Conservation (phyloP, 257 asterid species). For the Solanum medicagineum region DNA sequence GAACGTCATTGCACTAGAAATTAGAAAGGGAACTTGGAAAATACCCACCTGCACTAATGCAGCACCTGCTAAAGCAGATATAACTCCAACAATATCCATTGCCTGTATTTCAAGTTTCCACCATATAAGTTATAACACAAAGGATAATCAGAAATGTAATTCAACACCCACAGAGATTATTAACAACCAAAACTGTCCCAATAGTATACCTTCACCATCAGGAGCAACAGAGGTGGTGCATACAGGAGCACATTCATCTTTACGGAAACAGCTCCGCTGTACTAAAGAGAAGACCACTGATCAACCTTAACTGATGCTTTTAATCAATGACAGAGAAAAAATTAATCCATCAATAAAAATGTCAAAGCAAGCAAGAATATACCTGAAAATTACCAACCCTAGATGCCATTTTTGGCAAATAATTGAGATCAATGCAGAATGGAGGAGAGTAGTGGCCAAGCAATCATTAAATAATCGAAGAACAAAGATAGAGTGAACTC, state of each 20-base stretch:
- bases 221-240: slow-evolving; percentile 71
- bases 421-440: slow-evolving; percentile 60
- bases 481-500: slow-evolving; percentile 86
- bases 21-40: not conserved
- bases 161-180: not conserved
- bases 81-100: slow-evolving; percentile 75
- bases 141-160: not conserved
- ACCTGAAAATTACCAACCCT: slow-evolving; percentile 91
- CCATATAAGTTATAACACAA: not conserved
- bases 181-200: not conserved
- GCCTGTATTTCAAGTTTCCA: slow-evolving; percentile 44
- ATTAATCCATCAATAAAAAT: not conserved
- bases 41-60: slow-evolving; percentile 85
- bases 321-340: not conserved
- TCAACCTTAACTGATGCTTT: not conserved
- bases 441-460: slow-evolving; percentile 86
- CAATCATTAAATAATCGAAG: slow-evolving; percentile 97
- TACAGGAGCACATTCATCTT: slow-evolving; percentile 93
- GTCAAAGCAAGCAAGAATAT: slow-evolving; percentile 1
- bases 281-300: slow-evolving; percentile 35
- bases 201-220: slow-evolving; percentile 61
- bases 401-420: slow-evolving; percentile 86
- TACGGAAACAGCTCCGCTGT: slow-evolving; percentile 91
- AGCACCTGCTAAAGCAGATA: slow-evolving; percentile 84
- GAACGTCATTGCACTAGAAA: not conserved